Evolutionary conservation across 2,329 filamentous ascomycete species (phyloP).

Genomic region (Leptographium flavum): DNA sequence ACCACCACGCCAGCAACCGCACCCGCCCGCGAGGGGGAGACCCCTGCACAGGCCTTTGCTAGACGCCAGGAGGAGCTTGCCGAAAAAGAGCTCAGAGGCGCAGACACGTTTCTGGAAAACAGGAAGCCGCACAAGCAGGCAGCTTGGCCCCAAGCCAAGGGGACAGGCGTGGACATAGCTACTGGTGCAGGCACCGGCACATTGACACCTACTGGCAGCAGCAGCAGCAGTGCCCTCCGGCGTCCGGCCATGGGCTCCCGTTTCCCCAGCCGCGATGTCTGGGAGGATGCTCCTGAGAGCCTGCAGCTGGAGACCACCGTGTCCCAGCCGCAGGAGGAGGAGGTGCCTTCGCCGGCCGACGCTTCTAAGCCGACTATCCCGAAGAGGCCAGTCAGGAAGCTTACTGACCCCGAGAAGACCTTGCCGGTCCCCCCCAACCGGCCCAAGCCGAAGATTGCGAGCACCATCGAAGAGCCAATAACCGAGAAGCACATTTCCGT

Average conservation of each 20-base stretch:
- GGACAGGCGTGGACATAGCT: conserved; percentile 17
- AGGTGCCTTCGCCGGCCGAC: conserved; percentile 25
- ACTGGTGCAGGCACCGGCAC: neutral
- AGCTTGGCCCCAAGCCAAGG: conserved; percentile 31
- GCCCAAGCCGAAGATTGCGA: conserved; percentile 31
- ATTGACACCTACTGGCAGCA: conserved; percentile 7
- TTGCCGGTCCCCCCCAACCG: conserved; percentile 33
- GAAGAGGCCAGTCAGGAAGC: conserved; percentile 32
- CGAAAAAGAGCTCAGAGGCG: conserved; percentile 25
- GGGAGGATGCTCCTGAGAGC: conserved; percentile 87
- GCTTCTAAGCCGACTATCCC: conserved; percentile 48
- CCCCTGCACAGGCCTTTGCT: conserved; percentile 50
- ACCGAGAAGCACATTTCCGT: conserved; percentile 26
- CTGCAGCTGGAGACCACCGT: conserved; percentile 67
- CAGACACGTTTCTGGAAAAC: conserved; percentile 9
- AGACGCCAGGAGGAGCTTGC: conserved; percentile 51
- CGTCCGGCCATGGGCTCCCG: conserved; percentile 40
- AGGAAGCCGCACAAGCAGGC: conserved; percentile 33
- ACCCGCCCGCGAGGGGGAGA: conserved; percentile 30
- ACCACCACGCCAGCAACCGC: conserved; percentile 13
- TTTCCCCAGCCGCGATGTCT: conserved; percentile 85
- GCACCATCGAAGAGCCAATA: neutral
- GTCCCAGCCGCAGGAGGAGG: conserved; percentile 35
- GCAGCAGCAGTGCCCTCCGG: conserved; percentile 25
- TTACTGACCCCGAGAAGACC: conserved; percentile 22